Base-by-base conservation (phyloP, 257 asterid genomes). In the Capsicum baccatum region DNA sequence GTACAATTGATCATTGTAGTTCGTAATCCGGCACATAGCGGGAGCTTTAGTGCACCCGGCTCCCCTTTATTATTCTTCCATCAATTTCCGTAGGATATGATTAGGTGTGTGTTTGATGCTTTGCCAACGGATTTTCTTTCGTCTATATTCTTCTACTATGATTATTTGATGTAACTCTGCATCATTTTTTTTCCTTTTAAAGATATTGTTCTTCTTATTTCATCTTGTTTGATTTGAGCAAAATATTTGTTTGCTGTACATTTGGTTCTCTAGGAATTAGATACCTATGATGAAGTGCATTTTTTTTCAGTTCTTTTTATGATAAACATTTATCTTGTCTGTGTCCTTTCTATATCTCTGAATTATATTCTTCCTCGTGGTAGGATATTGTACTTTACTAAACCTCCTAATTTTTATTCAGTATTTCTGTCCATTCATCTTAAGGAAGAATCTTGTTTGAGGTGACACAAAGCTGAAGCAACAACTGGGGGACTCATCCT, bases 261-360 rank as follows among this genome's bases (percentile, higher is more conserved):
- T 44, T 73, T 80, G 82, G 33, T 26, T 26, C 33, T 26, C 15
- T 14, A 67, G 74, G 89, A 83, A 85, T 80, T 70, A 44, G 85
- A 83, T 83, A 35, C 83, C 79, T 59, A 57, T 71, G 21, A 78
- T 54, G 42, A 66, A 57, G 68, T 74, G 80, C 60, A 13, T n/a
- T 57, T 83, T 71, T 54, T 69, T 66, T 73, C 19, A 17, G 17
- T 48, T 19, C 21, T 16, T 47, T 48, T 50, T 47, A 8, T 50
- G 21, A 79, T 60, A 57, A 80, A 26, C 55, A 44, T 9, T 52
- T 60, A 44, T 80, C 69, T 79, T 58, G 17, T 62, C 8, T 54
- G 6, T 58, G 6, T 58, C 16, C 35, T 44, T 42, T 35, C 13
- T 62, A 80, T 80, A 12, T 21, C 6, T 74, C 62, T 50, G 10